A percentile compares a stretch with the other conserved stretches of the same genome.
These are phyloP conservation scores for Pseudocercospora eumusae DNA, from an alignment of 2,329 filamentous ascomycete genomes.

Conservation along the genomic window DNA sequence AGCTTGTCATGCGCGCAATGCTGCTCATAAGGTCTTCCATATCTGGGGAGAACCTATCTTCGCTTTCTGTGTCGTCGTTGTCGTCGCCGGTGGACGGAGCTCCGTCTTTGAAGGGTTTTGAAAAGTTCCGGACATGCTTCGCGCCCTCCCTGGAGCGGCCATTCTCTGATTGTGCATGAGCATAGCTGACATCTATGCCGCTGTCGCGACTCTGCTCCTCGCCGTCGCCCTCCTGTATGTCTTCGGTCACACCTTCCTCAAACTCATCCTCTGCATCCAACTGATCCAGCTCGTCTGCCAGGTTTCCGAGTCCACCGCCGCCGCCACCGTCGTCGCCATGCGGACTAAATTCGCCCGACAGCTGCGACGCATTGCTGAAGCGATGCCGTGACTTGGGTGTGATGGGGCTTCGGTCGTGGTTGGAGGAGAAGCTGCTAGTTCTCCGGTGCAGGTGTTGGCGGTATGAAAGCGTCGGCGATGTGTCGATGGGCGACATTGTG, in stretches of 20 bases:
- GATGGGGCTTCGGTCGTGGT: constrained; percentile 47
- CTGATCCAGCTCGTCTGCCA: constrained; percentile 82
- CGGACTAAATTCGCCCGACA: constrained; percentile 44
- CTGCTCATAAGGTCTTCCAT: constrained; percentile 40
- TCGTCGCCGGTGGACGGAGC: constrained; percentile 11
- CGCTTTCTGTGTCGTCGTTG: constrained; percentile 22
- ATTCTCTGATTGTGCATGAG: not conserved
- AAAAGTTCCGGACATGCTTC: constrained; percentile 37
- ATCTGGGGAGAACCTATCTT: constrained; percentile 47
- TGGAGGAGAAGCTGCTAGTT: constrained; percentile 47
- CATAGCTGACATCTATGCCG: constrained; percentile 45
- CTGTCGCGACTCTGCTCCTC: constrained; percentile 43
- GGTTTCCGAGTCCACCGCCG: constrained; percentile 67
- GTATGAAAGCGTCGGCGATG: constrained; percentile 41
- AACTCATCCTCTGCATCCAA: constrained; percentile 47
- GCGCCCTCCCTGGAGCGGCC: constrained; percentile 3
- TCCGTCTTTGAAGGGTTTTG: constrained; percentile 31
- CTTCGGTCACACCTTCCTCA: constrained; percentile 33
- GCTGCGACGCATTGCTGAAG: constrained; percentile 38
- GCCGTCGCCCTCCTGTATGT: constrained; percentile 23
- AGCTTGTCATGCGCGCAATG: constrained; percentile 39
- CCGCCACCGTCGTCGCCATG: constrained; percentile 42
- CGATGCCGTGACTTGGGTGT: constrained; percentile 45
- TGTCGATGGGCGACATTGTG: constrained; percentile 47
- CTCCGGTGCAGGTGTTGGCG: constrained; percentile 35